These are phyloP conservation scores for Salix arbutifolia DNA, from an alignment of 345 rosid species.

Conservation along the genomic window DNA sequence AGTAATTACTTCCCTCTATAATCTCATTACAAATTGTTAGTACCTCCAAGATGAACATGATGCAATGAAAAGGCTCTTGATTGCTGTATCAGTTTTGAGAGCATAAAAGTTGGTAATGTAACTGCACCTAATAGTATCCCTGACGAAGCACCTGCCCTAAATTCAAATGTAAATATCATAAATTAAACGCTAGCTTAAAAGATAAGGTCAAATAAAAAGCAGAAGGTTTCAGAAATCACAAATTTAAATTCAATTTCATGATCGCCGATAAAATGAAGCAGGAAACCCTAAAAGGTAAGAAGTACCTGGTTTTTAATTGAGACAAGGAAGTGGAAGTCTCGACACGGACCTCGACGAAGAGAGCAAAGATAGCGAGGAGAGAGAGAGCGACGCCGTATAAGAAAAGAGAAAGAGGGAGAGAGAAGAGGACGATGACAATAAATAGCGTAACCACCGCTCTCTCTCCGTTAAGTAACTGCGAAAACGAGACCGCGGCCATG, in stretches of 20 bases:
- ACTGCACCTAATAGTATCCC: slow-evolving; percentile 84
- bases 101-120: slow-evolving; percentile 70
- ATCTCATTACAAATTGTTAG: not conserved
- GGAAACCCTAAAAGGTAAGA: not conserved
- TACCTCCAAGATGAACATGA: slow-evolving; percentile 56
- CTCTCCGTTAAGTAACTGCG: slow-evolving; percentile 63
- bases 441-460: slow-evolving; percentile 69
- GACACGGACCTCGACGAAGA: slow-evolving; percentile 58
- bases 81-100: slow-evolving; percentile 71
- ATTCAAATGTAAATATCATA: too few species aligned
- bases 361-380: slow-evolving; percentile 27
- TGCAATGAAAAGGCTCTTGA: slow-evolving; percentile 54
- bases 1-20: too few species aligned
- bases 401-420: slow-evolving; percentile 60
- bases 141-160: slow-evolving; percentile 78
- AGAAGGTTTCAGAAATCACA: not conserved
- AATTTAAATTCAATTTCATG: too few species aligned
- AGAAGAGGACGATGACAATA: slow-evolving; percentile 42
- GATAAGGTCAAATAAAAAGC: not conserved
- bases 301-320: slow-evolving; percentile 18
- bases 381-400: slow-evolving; percentile 63
- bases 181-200: too few species aligned
- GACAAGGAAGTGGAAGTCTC: slow-evolving; percentile 40
- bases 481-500: slow-evolving; percentile 26
- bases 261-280: too few species aligned